Evolutionary conservation across 306 rosid genomes (phyloP), one percentile per base, ranked within the genome.

Genomic region (Sicyos baderoa): DNA sequence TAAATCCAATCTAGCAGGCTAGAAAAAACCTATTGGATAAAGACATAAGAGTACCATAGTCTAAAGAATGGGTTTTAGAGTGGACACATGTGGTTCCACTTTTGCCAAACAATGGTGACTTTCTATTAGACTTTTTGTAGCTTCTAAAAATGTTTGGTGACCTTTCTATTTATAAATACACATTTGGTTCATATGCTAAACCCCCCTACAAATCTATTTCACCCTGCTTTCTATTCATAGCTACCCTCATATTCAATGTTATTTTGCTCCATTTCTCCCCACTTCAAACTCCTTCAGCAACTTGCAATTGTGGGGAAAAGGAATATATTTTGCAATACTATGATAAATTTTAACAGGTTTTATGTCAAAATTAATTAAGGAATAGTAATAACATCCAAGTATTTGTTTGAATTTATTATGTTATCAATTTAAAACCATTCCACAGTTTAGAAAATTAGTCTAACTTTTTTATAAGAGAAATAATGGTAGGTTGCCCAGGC

Each of bases 121-220:
- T 75, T 83, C 75, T 48, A 54, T 77, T 13, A 70, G 78, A 76
- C 80, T 78, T 79, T 79, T 25, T 75, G 79, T 81, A 61, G 76
- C 72, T 79, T 82, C 67, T 42, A 72, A 55, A 73, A 80, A 66
- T 76, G 79, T 74, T 70, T 10, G 53, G 70, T 70, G 74, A 72
- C 71, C 79, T 75, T 74, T 23, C 56, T 14, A 66, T 66, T 66
- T 66, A 66, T 45, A 44, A 44, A 12, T 65, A 75, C 79, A 22
- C 72, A 58, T 32, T 27, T 80, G 80, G 87, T 80, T 82, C 82
- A 77, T 6, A 58, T 80, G 68, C 68, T 62, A 62, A 62, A 62
- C 18, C 54, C 77, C 82, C 67, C 70, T 59, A 59, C 52, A 50
- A 61, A 73, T 78, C 51, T 53, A 68, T 70, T 71, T 75, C 59